These are phyloP conservation scores for Macrotyloma uniflorum DNA, from an alignment of 306 rosid genomes.

Conservation along the genomic window DNA sequence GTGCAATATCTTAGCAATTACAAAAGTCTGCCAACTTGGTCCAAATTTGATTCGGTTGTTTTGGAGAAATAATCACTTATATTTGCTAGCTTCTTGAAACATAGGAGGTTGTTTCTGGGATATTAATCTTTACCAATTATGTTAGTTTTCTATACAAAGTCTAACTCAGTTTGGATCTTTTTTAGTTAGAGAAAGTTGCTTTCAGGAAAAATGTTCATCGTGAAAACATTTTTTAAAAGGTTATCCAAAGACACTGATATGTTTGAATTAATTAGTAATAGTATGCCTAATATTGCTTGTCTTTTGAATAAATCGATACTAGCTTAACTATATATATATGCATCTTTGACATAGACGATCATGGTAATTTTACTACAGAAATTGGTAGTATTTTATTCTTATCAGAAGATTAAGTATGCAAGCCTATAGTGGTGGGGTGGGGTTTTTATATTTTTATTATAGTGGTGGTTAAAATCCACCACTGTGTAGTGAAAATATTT, in stretches of 20 bases:
- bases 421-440: not conserved
- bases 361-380: not conserved
- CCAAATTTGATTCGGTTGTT: not conserved
- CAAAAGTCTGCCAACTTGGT: not conserved
- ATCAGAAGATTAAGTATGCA: not conserved
- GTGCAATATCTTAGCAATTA: not conserved
- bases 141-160: not conserved
- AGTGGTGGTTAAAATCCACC: too few relatives aligned
- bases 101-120: not conserved
- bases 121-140: not conserved
- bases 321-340: not conserved
- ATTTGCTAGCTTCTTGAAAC: not conserved
- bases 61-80: not conserved
- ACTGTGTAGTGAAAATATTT: too few relatives aligned
- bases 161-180: not conserved
- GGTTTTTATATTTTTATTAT: too few relatives aligned
- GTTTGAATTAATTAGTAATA: not conserved
- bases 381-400: not conserved
- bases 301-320: not conserved
- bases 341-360: not conserved
- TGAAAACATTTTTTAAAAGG: not conserved
- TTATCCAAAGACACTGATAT: not conserved
- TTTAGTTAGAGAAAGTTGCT: not conserved
- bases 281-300: not conserved
- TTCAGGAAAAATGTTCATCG: not conserved